Conservation (phyloP, 176 grass and related monocot species). For the Bonia amplexicaulis region DNA sequence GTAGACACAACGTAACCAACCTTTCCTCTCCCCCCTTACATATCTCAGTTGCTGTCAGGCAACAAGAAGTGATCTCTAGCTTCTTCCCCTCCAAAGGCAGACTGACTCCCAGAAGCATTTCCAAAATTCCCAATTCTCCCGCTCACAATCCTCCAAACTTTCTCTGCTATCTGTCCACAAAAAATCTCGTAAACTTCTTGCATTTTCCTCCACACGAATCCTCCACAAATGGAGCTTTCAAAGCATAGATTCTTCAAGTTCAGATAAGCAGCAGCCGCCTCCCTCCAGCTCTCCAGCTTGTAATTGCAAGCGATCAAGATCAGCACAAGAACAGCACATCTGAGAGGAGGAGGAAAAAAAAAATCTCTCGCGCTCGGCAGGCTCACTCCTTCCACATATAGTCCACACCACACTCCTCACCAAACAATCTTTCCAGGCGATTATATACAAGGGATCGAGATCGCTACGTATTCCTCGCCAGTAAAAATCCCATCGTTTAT, state of each 20-base stretch:
- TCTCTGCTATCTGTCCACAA: background rate
- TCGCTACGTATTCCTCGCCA: background rate
- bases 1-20: background rate
- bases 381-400: background rate
- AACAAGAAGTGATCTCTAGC: background rate
- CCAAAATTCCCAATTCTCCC: background rate
- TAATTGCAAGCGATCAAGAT: background rate
- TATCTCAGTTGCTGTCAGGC: background rate
- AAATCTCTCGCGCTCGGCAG: background rate
- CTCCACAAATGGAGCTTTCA: constrained; percentile 47
- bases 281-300: background rate
- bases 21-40: background rate
- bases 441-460: background rate
- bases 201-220: background rate
- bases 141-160: background rate
- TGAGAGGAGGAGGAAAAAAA: too few species aligned
- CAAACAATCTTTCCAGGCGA: background rate
- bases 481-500: background rate
- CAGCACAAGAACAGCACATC: background rate
- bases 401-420: background rate
- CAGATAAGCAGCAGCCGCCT: background rate
- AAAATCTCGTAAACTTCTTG: background rate
- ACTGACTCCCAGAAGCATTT: background rate
- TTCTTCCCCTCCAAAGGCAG: background rate
- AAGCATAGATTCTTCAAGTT: constrained; percentile 59